Base-by-base conservation (phyloP, 768 basidiomycete genomes). In the Pleurotus platypus region DNA sequence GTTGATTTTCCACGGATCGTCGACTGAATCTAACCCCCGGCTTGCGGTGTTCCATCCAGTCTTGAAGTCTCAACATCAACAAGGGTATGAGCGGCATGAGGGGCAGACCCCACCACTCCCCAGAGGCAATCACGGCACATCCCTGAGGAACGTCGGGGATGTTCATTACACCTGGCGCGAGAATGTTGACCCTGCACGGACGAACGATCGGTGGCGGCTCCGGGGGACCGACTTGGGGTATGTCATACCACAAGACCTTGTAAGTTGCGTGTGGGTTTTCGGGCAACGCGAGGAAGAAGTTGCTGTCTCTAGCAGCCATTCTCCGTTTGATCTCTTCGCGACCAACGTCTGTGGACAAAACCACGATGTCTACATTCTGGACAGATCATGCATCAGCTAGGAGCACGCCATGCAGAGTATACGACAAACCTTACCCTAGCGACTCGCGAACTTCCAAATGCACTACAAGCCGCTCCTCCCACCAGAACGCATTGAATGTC, bases 311-410 rank as follows among this genome's bases (percentile, higher is more conserved):
- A 3, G 6, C 39, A 22, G 64, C 67, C 12, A 77, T 61, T 37
- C 65, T 54, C 4, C 37, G 51, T 53, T 77, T 75, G 46, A 77
- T 38, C 56, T 7, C 45, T 43, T 63, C 75, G 69, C 59, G 63
- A 61, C 18, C 49, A 20, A 51, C 49, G 37, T 40, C 62, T 55
- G 4, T 35, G 16, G 69, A 67, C 37, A 74, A 62, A n/a, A 73
- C 69, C 39, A 74, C 62, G 5, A 77, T 62, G 51, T 76, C 75
- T 12, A 75, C 56, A 50, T 76, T 75, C 75, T 76, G 26, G 6
- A 26, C 2, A 35, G 11, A 54, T 40, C 27, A 3, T n/a, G 30
- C 18, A 15, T 12, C 22, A 9, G 35, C 13, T 3, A 30, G 2
- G 38, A 12, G 2, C 13, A 16, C 2, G 16, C 24, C 27, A 27